A percentile compares a stretch with the other conserved stretches of the same genome.
Conservation (phyloP, 371 early-diverging fungal genomes). For the Homolaphlyctis polyrhiza region DNA sequence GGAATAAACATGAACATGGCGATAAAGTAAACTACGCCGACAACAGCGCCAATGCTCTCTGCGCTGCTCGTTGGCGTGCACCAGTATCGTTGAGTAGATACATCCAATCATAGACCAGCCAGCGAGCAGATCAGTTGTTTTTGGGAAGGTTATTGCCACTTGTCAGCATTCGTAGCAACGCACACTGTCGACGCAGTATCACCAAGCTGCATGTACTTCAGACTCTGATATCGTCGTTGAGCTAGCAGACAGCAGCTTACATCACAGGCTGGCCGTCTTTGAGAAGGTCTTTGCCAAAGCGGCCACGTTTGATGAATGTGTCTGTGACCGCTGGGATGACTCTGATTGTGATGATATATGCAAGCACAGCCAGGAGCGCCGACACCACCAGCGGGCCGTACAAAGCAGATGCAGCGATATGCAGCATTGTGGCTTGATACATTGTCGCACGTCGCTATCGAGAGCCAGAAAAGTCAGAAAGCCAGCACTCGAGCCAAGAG, state of each 20-base stretch:
- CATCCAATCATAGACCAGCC: too few relatives aligned
- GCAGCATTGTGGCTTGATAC: constrained; percentile 9
- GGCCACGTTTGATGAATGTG: constrained; percentile 61
- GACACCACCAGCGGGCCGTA: constrained; percentile 68
- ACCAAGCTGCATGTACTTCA: too few relatives aligned
- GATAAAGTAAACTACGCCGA: constrained; percentile 73
- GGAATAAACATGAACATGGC: constrained; percentile 89
- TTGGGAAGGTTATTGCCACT: too few relatives aligned
- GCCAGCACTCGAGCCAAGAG: too few relatives aligned
- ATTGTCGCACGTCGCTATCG: too few relatives aligned
- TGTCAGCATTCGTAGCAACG: too few relatives aligned
- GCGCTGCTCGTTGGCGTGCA: constrained; percentile 32
- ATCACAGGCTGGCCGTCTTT: constrained; percentile 68
- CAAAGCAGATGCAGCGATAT: constrained; percentile 6
- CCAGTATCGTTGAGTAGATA: background rate
- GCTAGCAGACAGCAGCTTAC: constrained; percentile 33
- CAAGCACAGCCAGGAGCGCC: constrained; percentile 59
- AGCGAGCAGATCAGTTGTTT: too few relatives aligned
- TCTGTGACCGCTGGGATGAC: constrained; percentile 24
- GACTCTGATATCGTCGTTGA: background rate
- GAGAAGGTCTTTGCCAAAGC: constrained; percentile 76
- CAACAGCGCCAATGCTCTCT: constrained; percentile 77
- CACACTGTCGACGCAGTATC: too few relatives aligned
- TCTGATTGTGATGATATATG: constrained; percentile 39
- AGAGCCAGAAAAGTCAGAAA: too few relatives aligned